Evolutionary conservation across 305 asterid species (phyloP).

Genomic region (Fraxinus sp.): DNA sequence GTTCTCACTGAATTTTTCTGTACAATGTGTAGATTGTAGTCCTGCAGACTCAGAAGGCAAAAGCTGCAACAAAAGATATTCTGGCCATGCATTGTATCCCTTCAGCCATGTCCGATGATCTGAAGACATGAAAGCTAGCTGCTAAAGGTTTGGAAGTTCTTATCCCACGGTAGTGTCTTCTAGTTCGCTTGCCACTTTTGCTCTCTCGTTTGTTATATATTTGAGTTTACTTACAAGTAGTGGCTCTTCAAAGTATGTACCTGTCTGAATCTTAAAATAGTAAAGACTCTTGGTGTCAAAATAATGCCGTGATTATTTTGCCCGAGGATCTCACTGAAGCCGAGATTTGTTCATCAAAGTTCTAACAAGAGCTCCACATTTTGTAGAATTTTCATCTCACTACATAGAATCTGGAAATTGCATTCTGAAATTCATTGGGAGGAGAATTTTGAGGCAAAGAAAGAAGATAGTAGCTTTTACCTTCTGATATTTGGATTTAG

Average conservation of each 20-base stretch:
- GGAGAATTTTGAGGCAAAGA: neutral
- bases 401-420: neutral
- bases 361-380: neutral
- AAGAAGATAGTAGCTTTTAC: neutral
- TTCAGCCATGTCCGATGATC: constrained; percentile 92
- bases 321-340: neutral
- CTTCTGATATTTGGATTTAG: neutral
- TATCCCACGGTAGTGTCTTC: neutral
- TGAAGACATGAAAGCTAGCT: constrained; percentile 42
- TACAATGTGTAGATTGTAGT: constrained; percentile 63
- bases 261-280: neutral
- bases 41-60: constrained; percentile 73
- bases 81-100: constrained; percentile 86
- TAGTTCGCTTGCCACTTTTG: neutral
- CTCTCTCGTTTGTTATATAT: constrained; percentile 25
- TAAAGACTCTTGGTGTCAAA: neutral
- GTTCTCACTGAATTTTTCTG: neutral
- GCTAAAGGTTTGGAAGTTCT: neutral
- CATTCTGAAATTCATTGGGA: neutral
- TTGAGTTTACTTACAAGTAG: neutral
- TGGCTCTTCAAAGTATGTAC: neutral
- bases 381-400: neutral
- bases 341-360: neutral
- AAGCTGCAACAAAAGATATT: constrained; percentile 85
- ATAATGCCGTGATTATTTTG: neutral